Evolutionary conservation across 192 early-diverging fungal species (phyloP).

Genomic region (Thoreauomyces humboldtii): DNA sequence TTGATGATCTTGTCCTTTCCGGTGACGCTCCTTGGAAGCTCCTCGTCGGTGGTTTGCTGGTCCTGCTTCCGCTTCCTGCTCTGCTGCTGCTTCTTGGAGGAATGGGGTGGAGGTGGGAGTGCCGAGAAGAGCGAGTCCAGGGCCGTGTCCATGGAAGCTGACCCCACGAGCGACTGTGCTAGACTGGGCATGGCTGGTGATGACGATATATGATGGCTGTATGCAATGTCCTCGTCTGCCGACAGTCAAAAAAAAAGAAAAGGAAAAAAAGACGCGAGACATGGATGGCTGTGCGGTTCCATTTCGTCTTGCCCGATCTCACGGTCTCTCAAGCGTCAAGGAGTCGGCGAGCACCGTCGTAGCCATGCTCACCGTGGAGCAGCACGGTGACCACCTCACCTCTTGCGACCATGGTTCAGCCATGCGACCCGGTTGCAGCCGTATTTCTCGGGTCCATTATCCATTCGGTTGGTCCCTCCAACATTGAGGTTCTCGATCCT

Average conservation of each 20-base stretch:
- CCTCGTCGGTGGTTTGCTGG: neutral
- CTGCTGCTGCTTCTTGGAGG: neutral
- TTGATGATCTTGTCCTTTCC: too few relatives aligned
- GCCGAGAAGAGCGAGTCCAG: slow-evolving; percentile 25
- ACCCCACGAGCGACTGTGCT: slow-evolving; percentile 12
- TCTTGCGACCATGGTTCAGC: too few relatives aligned
- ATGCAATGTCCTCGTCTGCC: neutral
- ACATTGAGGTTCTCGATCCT: slow-evolving; percentile 66
- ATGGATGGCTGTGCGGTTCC: too few relatives aligned
- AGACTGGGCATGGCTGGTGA: slow-evolving; percentile 7
- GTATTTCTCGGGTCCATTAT: slow-evolving; percentile 56
- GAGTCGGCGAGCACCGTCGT: too few relatives aligned
- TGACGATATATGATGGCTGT: too few relatives aligned
- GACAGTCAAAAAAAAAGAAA: neutral
- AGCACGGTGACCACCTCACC: too few relatives aligned
- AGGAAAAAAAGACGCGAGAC: neutral
- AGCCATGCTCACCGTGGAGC: too few relatives aligned
- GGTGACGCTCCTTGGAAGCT: neutral
- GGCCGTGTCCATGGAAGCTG: slow-evolving; percentile 1
- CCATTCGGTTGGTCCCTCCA: slow-evolving; percentile 59
- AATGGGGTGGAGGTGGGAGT: neutral
- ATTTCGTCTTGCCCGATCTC: too few relatives aligned
- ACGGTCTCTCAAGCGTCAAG: too few relatives aligned
- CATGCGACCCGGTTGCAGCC: neutral
- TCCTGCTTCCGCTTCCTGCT: slow-evolving; percentile 8